Conservation (phyloP, 208 protist genomes). For the Acanthamoeba rhysodes region DNA sequence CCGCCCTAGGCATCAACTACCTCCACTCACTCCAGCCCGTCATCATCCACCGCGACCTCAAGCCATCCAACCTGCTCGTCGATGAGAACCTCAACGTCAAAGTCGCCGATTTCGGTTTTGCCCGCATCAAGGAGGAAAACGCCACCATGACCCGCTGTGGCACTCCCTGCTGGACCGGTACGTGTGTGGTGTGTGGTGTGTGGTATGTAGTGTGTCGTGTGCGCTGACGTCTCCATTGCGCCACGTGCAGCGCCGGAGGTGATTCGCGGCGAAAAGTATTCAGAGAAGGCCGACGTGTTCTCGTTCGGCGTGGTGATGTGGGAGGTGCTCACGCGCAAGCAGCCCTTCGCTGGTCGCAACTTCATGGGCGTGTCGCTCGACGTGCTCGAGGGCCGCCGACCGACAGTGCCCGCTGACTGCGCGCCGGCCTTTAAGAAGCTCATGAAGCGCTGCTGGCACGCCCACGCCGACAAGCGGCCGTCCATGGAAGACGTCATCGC, state of each 20-base stretch:
- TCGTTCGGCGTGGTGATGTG: neutral
- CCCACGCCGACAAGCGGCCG: neutral
- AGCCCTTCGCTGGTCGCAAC: neutral
- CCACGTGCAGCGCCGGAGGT: neutral
- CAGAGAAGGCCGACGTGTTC: neutral
- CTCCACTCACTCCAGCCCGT: conserved; percentile 43
- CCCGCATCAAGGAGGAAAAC: conserved; percentile 26
- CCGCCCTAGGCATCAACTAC: conserved; percentile 47
- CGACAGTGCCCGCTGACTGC: neutral
- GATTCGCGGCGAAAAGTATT: neutral
- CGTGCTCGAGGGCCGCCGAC: neutral
- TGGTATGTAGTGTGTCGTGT: neutral
- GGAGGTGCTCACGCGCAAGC: neutral
- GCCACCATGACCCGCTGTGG: neutral
- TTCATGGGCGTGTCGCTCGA: neutral
- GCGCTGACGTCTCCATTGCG: too few species aligned
- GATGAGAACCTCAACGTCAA: conserved; percentile 34
- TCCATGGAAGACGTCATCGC: neutral
- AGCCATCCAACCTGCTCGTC: conserved; percentile 11
- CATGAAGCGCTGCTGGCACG: conserved; percentile 2
- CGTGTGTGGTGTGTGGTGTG: neutral
- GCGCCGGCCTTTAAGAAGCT: neutral
- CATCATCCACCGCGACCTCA: conserved; percentile 69
- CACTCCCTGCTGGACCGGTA: neutral
- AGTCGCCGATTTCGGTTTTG: neutral